Evolutionary conservation across 768 basidiomycete genomes (phyloP), one percentile per base, ranked within the genome.

Genomic region (Stropharia rugosoannulata): DNA sequence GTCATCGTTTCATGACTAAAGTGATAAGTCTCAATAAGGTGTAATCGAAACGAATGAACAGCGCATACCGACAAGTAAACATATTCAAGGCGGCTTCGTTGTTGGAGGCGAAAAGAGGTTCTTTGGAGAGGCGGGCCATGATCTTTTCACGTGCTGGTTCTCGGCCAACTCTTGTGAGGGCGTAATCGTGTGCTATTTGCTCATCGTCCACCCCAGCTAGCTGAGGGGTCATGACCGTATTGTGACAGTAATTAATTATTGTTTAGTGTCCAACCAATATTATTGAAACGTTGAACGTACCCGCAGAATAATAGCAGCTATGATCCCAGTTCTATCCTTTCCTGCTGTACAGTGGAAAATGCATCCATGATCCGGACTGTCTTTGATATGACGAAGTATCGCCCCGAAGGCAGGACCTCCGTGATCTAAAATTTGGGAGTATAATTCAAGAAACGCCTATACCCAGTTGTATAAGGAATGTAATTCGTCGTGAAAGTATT

Each of bases 291-390:
- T 38, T 11, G 38, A 16, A 35, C 69, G 29, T 64, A 90, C 90
- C 70, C 85, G 84, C 22, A 93, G 73, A 11, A 92, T 63, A 29
- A 93, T 75, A 5, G 90, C 90, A 12, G 89, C 87, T 37, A 87
- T 70, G 19, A 93, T 72, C 13, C 90, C 91, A 1, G 91, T 93
- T 62, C 91, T 75, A 70, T 93, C 90, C 68, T 93, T 93, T 3
- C 91, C 91, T 25, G 89, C 91, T 51, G 91, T 92, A 61, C 91
- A 93, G 62, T 93, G 89, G 60, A 93, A 89, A 25, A 92, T 58
- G 60, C 80, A 86, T 0, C 79, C 82, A 16, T 83, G 80, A 39
- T 78, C 75, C 64, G 90, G 86, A 53, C 76, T 76, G 63, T 93
- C 90, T 54, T 86, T 75, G 27, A 93, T 77, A 67, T 91, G 88